Evolutionary conservation across 2,329 filamentous ascomycete genomes (phyloP), one percentile per base, ranked within the genome.

Genomic region (Fusarium sp.): DNA sequence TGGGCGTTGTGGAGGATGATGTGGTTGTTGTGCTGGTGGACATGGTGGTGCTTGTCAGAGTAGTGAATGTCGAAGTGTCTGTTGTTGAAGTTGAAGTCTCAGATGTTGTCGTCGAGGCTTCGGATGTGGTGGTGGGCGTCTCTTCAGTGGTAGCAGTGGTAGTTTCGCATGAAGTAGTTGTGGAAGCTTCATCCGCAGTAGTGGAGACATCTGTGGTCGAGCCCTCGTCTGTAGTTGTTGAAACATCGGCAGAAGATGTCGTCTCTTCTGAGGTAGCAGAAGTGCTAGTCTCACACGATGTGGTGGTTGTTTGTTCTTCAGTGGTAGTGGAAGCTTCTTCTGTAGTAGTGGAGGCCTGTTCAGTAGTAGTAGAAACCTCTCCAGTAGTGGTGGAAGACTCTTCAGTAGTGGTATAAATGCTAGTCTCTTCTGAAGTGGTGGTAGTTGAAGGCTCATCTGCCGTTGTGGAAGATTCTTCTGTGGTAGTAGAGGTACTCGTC

Each of bases 21-120:
- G 65, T 37, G 7, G 40, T 47, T 16, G 50, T 71, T 0, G 40
- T 46, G 36, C 51, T 53, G 23, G 55, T 51, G 6, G 44, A 27
- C 2, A 37, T 27, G 3, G 58, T 62, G 8, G 37, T 61, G n/a
- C 50, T 68, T 27, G 52, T 50, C 15, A 36, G 39, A 3, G 30
- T 28, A 13, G 40, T 44, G 1, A 10, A 47, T 15, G 41, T 47
- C 6, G 53, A 36, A 30, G 23, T n/a, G 27, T 16, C 16, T 11
- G 60, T 48, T 7, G 55, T 65, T 3, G 15, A 18, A 15, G 50
- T 36, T 36, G 51, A 41, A 13, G 36, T 47, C 6, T n/a, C 36
- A 30, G 48, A 40, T 13, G 55, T 58, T 2, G 37, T 52, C 12
- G 60, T 62, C 8, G 52, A 62, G n/a, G 57, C n/a, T 31, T 44